Evolutionary conservation across 2,329 filamentous ascomycete species (phyloP).

Genomic region (Diaporthe amygdali): DNA sequence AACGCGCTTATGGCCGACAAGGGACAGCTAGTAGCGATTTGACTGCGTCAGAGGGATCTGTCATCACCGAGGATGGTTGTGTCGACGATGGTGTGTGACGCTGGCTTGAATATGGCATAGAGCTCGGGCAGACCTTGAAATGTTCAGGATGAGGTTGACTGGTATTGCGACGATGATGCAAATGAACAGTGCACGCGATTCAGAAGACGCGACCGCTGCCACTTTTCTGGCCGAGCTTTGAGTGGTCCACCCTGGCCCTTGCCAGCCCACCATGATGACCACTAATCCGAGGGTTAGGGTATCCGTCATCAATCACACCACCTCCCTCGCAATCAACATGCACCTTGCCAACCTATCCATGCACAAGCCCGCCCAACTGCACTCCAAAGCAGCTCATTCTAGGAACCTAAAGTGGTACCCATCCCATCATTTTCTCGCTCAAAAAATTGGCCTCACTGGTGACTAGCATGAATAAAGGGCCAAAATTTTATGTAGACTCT

Average conservation of each 20-base stretch:
- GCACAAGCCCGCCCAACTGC: background rate
- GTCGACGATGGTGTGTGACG: background rate
- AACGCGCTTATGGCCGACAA: conserved; percentile 6
- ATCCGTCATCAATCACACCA: background rate
- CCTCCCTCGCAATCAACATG: background rate
- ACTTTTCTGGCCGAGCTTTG: conserved; percentile 17
- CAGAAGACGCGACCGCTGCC: conserved; percentile 23
- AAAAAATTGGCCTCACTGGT: background rate
- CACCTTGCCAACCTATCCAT: background rate
- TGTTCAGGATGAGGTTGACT: background rate
- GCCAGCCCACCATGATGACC: background rate
- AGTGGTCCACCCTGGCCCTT: conserved; percentile 4
- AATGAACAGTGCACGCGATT: conserved; percentile 21
- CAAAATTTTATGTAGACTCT: background rate
- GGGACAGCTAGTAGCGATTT: background rate
- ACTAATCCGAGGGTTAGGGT: background rate
- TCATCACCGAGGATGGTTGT: background rate
- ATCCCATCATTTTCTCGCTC: background rate
- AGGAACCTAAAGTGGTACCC: background rate
- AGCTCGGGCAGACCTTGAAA: background rate
- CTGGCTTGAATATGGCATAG: background rate
- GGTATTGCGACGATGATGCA: conserved; percentile 23
- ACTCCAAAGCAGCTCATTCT: background rate
- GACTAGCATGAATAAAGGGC: background rate
- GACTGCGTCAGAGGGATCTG: background rate